These are phyloP conservation scores for Podospora australis DNA, from an alignment of 495 filamentous ascomycete genomes.

Conservation along the genomic window DNA sequence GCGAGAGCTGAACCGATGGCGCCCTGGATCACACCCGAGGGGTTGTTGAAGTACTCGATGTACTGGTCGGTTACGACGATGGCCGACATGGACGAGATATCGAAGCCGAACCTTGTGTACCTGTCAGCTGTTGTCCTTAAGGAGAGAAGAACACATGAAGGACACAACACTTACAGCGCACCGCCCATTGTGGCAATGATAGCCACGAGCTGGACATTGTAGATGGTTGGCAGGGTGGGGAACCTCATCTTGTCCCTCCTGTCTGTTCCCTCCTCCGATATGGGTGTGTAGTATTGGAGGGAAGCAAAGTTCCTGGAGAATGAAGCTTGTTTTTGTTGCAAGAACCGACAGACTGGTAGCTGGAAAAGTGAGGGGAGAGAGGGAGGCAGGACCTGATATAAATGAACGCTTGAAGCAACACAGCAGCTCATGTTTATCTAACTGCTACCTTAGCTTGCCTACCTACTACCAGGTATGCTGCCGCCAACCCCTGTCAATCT, in stretches of 20 bases:
- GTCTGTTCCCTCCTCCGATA: no score
- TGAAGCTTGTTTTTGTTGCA: no score
- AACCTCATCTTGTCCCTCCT: not conserved
- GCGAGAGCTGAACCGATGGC: conserved; percentile 47
- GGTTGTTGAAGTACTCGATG: conserved; percentile 58
- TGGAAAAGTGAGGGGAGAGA: not conserved
- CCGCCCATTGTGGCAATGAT: conserved; percentile 56
- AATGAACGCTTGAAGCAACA: no score
- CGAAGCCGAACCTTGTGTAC: conserved; percentile 49
- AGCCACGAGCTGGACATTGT: conserved; percentile 59
- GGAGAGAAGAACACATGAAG: not conserved
- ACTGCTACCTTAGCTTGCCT: no score
- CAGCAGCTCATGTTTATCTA: no score
- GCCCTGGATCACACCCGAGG: conserved; percentile 57
- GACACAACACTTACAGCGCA: conserved; percentile 37
- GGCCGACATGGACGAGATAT: conserved; percentile 36
- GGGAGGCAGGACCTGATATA: no score
- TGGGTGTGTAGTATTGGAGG: not conserved
- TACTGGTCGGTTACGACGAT: conserved; percentile 67
- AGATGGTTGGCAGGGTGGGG: conserved; percentile 42
- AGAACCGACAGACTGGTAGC: not conserved
- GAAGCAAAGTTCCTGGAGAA: not conserved
- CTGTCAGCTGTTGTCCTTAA: not conserved
- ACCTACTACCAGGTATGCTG: no score
- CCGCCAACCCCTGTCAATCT: no score